Evolutionary conservation across 495 filamentous ascomycete species (phyloP).

Genomic region (Friedmanniomyces simplex): DNA sequence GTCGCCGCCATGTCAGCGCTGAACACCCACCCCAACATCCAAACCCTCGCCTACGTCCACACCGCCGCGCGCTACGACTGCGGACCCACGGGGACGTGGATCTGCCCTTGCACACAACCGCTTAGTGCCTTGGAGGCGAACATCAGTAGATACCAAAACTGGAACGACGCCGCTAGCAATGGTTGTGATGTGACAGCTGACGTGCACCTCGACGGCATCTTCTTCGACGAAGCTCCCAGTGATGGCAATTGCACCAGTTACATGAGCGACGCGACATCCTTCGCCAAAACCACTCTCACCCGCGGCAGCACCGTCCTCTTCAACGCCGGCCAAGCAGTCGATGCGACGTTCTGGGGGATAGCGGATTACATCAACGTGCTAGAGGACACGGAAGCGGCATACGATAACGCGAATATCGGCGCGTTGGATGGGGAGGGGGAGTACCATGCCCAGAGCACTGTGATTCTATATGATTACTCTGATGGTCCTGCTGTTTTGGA

Average conservation of each 20-base stretch:
- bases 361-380: slow-evolving; percentile 16
- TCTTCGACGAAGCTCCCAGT: slow-evolving; percentile 12
- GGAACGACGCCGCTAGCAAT: slow-evolving; percentile 18
- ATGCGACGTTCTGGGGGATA: slow-evolving; percentile 1
- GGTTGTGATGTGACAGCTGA: no score
- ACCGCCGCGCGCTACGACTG: slow-evolving; percentile 29
- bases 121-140: slow-evolving; percentile 29
- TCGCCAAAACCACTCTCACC: slow-evolving; percentile 4
- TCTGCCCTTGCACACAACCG: slow-evolving; percentile 16
- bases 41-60: slow-evolving; percentile 45
- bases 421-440: background rate
- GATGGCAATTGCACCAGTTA: background rate
- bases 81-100: background rate
- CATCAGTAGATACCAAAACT: slow-evolving; percentile 35
- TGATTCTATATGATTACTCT: background rate
- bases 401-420: slow-evolving; percentile 1
- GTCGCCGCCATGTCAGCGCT: slow-evolving; percentile 38
- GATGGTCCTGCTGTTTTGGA: background rate
- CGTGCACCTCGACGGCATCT: slow-evolving; percentile 8
- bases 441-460: background rate
- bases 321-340: slow-evolving; percentile 7
- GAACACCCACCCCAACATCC: slow-evolving; percentile 39
- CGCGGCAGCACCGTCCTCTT: slow-evolving; percentile 6
- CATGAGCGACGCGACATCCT: slow-evolving; percentile 4
- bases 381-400: background rate